phyloP scores from a whole-genome alignment of 1,284 basidiomycete genomes.

The Ceratobasidium sp. region DNA sequence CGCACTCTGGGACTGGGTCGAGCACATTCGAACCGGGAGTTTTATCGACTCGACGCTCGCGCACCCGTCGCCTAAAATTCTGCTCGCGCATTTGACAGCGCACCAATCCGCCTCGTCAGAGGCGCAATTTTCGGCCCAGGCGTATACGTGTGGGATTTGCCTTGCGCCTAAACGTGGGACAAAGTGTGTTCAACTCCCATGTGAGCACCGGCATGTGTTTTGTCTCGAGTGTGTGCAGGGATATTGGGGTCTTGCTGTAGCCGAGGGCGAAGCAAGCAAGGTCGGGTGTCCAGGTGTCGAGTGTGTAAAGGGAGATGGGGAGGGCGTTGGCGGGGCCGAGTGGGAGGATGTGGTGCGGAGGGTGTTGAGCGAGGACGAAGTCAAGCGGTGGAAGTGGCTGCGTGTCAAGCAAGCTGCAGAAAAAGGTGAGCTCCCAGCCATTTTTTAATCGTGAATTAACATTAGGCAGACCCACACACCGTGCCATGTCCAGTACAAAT shows the following conservation, averaged over 20 bases:
- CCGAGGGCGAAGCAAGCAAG: conserved; percentile 70
- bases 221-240: conserved; percentile 70
- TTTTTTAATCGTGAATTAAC: not conserved
- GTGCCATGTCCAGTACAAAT: conserved; percentile 74
- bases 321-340: conserved; percentile 7
- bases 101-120: conserved; percentile 58
- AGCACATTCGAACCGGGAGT: conserved; percentile 66
- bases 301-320: conserved; percentile 43
- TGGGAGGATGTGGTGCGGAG: conserved; percentile 47
- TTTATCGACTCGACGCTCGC: conserved; percentile 56
- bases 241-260: conserved; percentile 76
- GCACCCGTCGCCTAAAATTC: conserved; percentile 61
- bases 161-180: conserved; percentile 71
- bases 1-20: conserved; percentile 71
- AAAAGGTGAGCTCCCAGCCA: conserved; percentile 55
- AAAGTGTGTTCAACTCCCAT: conserved; percentile 68
- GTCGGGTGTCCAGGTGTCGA: conserved; percentile 74
- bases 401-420: conserved; percentile 71
- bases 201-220: conserved; percentile 65
- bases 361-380: conserved; percentile 65
- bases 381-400: conserved; percentile 75
- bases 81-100: conserved; percentile 57
- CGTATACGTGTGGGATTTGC: conserved; percentile 73
- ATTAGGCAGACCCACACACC: conserved; percentile 67
- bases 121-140: conserved; percentile 61